Base-by-base conservation (phyloP, 805 yeast species). In the Saccharomyces mikatae region DNA sequence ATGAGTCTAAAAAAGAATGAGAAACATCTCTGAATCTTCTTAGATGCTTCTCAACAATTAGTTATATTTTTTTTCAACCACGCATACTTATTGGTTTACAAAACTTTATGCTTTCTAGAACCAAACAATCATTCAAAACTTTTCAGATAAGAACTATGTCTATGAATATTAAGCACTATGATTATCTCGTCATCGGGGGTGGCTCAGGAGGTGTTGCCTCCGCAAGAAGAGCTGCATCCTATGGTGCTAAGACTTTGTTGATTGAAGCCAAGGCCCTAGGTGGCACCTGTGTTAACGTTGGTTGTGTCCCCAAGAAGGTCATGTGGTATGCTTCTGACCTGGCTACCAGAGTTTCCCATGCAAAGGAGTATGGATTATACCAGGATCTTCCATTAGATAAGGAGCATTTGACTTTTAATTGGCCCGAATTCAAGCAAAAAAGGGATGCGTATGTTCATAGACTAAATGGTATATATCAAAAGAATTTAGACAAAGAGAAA, bases 121-220 rank as follows among this genome's bases (percentile, higher is more conserved):
- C 44, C 13, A 36, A 36, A 21, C 44, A 36, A 36, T 17, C 44
- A 17, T 36, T 36, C 6, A 36, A 11, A 17, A 36, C 13, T 36
- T 17, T 36, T 3, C 44, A 36, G 28, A 55, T 56, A 52, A 63
- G 63, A 54, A 65, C 62, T 6, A 84, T 85, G 89, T 82, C 88
- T 46, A 83, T 86, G 29, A 63, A 76, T 48, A 58, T 67, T 41
- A 76, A 63, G 54, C 92, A 89, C 69, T 94, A 83, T 77, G 90
- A 94, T 66, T 92, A 88, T 69, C 76, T 94, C 51, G 99, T 94
- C 55, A 94, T 94, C 61, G 99, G 99, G 52, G 99, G 99, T 55
- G 99, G 99, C 13, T 89, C 97, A 41, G 99, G 98, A 49, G 99
- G 99, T 62, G 97, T 94, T 48, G 97, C 99, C n/a, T 84, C 95